Conservation (phyloP, 164 flowering plant genomes). For the Stephania japonica region DNA sequence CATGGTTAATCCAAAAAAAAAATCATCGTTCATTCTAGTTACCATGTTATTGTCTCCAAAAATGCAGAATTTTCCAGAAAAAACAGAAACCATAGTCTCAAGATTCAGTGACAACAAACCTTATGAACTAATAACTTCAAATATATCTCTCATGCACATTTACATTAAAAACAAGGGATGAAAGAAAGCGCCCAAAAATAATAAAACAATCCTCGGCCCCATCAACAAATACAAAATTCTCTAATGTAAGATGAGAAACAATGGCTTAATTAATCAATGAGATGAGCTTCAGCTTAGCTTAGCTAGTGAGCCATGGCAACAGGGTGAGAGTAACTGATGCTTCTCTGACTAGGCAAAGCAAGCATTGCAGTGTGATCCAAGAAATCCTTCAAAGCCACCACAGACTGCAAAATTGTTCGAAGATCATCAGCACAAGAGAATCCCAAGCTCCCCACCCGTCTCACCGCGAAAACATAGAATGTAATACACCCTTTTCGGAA, state of each 20-base stretch:
- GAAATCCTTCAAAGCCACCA: constrained; percentile 76
- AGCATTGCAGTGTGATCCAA: constrained; percentile 97
- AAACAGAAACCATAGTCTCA: not conserved
- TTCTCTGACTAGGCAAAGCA: constrained; percentile 74
- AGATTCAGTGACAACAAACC: not conserved
- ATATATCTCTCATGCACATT: not conserved
- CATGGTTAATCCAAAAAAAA: too few relatives aligned
- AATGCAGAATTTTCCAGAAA: not conserved
- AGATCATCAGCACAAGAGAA: constrained; percentile 70
- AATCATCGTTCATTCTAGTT: too few relatives aligned
- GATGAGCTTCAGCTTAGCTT: not conserved
- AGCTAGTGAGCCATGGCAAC: constrained; percentile 51
- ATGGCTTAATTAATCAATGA: not conserved
- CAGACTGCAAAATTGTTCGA: constrained; percentile 51
- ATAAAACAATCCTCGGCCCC: not conserved
- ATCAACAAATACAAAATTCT: not conserved
- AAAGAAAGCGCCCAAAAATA: not conserved
- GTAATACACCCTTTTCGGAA: constrained; percentile 92
- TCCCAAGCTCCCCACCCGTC: constrained; percentile 42
- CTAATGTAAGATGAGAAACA: not conserved
- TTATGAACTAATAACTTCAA: not conserved
- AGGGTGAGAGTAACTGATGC: constrained; percentile 34
- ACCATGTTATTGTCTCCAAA: not conserved
- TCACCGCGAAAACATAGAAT: constrained; percentile 76
- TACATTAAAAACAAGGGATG: not conserved